These are phyloP conservation scores for Furcasterigmium sp. DNA, from an alignment of 2,329 filamentous ascomycete genomes.

Conservation along the genomic window DNA sequence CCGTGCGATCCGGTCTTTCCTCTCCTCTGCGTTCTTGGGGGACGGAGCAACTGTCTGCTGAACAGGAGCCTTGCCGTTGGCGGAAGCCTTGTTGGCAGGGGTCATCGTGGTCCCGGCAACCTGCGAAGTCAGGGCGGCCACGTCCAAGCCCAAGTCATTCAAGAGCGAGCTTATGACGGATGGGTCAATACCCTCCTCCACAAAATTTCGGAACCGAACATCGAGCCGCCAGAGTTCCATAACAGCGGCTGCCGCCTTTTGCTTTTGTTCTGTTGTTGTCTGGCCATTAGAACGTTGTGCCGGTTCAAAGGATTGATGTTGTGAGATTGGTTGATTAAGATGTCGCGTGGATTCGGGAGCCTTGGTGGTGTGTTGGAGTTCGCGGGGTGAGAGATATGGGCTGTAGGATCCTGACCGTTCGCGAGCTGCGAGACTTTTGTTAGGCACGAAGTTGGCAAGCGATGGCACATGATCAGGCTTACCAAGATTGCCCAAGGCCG, in stretches of 20 bases:
- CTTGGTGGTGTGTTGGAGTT: slow-evolving; percentile 24
- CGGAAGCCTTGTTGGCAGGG: background rate
- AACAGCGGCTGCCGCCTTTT: slow-evolving; percentile 62
- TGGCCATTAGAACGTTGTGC: no score
- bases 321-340: no score
- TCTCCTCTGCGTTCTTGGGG: slow-evolving; percentile 48
- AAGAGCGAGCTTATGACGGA: slow-evolving; percentile 60
- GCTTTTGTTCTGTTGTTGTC: slow-evolving; percentile 25
- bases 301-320: no score
- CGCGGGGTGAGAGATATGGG: slow-evolving; percentile 44
- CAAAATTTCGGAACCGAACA: slow-evolving; percentile 67
- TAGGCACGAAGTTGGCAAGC: no score
- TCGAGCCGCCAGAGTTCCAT: slow-evolving; percentile 60
- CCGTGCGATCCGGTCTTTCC: slow-evolving; percentile 72
- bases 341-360: no score
- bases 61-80: background rate
- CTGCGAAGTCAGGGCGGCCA: background rate
- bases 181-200: slow-evolving; percentile 67
- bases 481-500: no score
- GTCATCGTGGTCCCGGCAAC: background rate
- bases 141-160: slow-evolving; percentile 57
- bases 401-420: slow-evolving; percentile 49
- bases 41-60: background rate
- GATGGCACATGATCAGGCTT: no score
- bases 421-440: slow-evolving; percentile 17